Evolutionary conservation across 1,139 yeast genomes (phyloP).

Genomic region (Diutina ranongensis): DNA sequence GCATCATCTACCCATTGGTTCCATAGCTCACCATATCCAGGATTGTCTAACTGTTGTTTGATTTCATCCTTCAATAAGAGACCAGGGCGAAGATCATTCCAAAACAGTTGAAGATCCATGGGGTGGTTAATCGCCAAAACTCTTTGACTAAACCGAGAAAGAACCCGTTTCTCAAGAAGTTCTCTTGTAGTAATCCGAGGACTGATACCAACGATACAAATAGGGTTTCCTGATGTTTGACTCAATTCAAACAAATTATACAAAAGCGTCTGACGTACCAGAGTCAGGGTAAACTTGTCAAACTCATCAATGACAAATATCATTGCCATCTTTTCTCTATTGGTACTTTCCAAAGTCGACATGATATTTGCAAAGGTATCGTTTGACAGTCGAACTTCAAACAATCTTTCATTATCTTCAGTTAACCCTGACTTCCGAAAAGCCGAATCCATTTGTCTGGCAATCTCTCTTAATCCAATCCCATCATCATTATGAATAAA

Average conservation of each 20-base stretch:
- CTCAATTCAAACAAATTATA: slow-evolving; percentile 82
- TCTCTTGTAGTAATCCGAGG: slow-evolving; percentile 69
- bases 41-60: slow-evolving; percentile 12
- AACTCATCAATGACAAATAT: slow-evolving; percentile 77
- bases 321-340: slow-evolving; percentile 32
- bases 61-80: slow-evolving; percentile 16
- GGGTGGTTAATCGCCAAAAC: slow-evolving; percentile 50
- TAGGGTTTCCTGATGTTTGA: slow-evolving; percentile 64
- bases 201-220: slow-evolving; percentile 74
- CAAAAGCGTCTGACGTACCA: slow-evolving; percentile 58
- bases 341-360: slow-evolving; percentile 16
- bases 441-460: slow-evolving; percentile 61
- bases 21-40: slow-evolving; percentile 32
- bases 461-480: slow-evolving; percentile 74
- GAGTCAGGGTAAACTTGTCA: slow-evolving; percentile 59
- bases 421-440: slow-evolving; percentile 9
- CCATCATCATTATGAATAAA: slow-evolving; percentile 64
- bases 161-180: slow-evolving; percentile 78
- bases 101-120: slow-evolving; percentile 31
- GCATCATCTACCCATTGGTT: slow-evolving; percentile 31
- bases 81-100: slow-evolving; percentile 19
- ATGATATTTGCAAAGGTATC: slow-evolving; percentile 31
- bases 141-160: slow-evolving; percentile 81
- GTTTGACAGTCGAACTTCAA: slow-evolving; percentile 28
- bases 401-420: slow-evolving; percentile 21